phyloP scores from a whole-genome alignment of 1,139 yeast genomes.

The Spathaspora jeffriesii region DNA sequence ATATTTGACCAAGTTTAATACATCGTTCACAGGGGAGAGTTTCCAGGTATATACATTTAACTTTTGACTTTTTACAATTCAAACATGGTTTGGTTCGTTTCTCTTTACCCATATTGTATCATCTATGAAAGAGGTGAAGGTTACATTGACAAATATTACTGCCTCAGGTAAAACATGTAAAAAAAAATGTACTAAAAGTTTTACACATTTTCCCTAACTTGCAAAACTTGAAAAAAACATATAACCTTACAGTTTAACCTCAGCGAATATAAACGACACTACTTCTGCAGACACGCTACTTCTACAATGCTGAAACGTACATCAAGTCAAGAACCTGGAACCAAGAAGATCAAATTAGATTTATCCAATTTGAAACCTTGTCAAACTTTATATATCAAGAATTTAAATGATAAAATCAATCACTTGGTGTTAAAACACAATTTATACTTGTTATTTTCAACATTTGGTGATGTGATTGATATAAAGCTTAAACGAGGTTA shows the following conservation, averaged over 20 bases:
- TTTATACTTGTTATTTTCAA: constrained; percentile 61
- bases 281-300: too few species aligned
- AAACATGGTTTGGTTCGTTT: constrained; percentile 62
- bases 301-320: background rate
- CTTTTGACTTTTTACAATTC: constrained; percentile 63
- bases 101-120: constrained; percentile 34
- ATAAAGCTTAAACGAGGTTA: constrained; percentile 67
- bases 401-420: constrained; percentile 64
- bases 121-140: too few species aligned
- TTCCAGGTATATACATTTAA: constrained; percentile 53
- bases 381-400: constrained; percentile 64
- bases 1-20: constrained; percentile 43
- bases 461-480: constrained; percentile 69
- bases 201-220: background rate
- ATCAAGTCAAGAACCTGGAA: background rate
- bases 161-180: background rate
- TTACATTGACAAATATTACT: too few species aligned
- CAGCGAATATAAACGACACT: background rate
- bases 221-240: background rate
- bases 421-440: constrained; percentile 47
- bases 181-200: too few species aligned
- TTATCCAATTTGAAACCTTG: constrained; percentile 12
- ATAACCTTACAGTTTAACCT: background rate
- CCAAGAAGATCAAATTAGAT: constrained; percentile 13
- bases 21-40: constrained; percentile 63